Evolutionary conservation across 352 stramenopile genomes (phyloP).

Genomic region (Pythium sukuiense): DNA sequence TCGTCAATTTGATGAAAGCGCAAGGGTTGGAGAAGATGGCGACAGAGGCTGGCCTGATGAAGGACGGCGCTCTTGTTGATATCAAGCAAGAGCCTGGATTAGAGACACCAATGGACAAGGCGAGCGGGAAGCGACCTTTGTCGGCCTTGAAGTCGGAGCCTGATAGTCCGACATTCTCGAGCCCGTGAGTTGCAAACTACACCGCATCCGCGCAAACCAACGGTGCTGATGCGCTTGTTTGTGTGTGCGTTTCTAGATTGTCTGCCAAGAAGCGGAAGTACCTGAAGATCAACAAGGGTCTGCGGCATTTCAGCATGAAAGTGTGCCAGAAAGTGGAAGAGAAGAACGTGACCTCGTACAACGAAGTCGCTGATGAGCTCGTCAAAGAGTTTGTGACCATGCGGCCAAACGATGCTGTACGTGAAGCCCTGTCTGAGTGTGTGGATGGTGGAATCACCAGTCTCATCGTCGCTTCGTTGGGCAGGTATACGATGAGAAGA

Average conservation of each 20-base stretch:
- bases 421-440: not conserved
- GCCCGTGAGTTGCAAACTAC: slow-evolving; percentile 45
- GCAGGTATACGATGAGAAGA: slow-evolving; percentile 93
- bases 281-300: slow-evolving; percentile 88
- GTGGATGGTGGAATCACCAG: not conserved
- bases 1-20: slow-evolving; percentile 86
- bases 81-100: slow-evolving; percentile 43
- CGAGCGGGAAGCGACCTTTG: slow-evolving; percentile 30
- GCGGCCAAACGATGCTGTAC: slow-evolving; percentile 73
- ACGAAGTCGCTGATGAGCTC: slow-evolving; percentile 94
- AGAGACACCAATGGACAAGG: slow-evolving; percentile 13
- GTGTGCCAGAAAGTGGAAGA: slow-evolving; percentile 97
- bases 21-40: slow-evolving; percentile 84
- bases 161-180: slow-evolving; percentile 54
- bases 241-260: slow-evolving; percentile 29
- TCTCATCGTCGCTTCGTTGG: not conserved
- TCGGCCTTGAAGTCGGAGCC: slow-evolving; percentile 28
- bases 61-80: slow-evolving; percentile 67
- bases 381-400: slow-evolving; percentile 89
- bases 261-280: slow-evolving; percentile 79
- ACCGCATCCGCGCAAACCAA: not conserved
- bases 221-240: not conserved
- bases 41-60: slow-evolving; percentile 73
- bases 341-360: slow-evolving; percentile 95
- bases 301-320: slow-evolving; percentile 96